phyloP scores from a whole-genome alignment of 306 rosid species.

The Notholithocarpus densiflorus region DNA sequence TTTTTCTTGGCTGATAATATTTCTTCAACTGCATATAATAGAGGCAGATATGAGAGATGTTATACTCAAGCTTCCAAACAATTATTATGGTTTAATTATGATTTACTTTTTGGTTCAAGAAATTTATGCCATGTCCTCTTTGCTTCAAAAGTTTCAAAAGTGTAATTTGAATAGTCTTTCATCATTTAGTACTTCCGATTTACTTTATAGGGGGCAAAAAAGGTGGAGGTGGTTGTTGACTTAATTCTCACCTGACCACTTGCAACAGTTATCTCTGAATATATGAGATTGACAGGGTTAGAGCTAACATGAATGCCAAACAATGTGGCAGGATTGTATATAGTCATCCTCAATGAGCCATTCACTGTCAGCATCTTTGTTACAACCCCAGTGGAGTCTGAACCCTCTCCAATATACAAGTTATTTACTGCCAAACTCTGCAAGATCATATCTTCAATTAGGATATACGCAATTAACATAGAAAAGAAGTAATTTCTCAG shows the following conservation, averaged over 20 bases:
- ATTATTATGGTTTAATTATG: background rate
- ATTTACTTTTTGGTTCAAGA: background rate
- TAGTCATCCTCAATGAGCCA: conserved; percentile 57
- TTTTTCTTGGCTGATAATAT: conserved; percentile 81
- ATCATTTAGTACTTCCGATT: background rate
- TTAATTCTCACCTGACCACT: conserved; percentile 64
- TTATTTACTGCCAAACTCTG: conserved; percentile 76
- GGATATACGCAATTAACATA: background rate
- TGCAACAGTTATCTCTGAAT: conserved; percentile 70
- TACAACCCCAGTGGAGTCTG: conserved; percentile 76
- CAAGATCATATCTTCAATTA: conserved; percentile 20
- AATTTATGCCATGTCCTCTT: background rate
- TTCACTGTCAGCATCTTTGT: conserved; percentile 83
- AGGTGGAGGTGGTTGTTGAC: background rate
- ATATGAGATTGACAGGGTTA: conserved; percentile 59
- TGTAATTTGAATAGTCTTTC: background rate
- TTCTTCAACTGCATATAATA: conserved; percentile 61
- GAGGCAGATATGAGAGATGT: background rate
- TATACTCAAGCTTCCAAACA: too few relatives aligned
- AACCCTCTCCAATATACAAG: conserved; percentile 71
- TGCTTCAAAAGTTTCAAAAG: background rate
- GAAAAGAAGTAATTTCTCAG: background rate
- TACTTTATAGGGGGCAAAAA: background rate
- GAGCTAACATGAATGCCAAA: conserved; percentile 92
- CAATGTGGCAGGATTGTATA: conserved; percentile 82